Evolutionary conservation across 2,329 filamentous ascomycete genomes (phyloP), one percentile per base, ranked within the genome.

Genomic region (Penicillium crustosum): DNA sequence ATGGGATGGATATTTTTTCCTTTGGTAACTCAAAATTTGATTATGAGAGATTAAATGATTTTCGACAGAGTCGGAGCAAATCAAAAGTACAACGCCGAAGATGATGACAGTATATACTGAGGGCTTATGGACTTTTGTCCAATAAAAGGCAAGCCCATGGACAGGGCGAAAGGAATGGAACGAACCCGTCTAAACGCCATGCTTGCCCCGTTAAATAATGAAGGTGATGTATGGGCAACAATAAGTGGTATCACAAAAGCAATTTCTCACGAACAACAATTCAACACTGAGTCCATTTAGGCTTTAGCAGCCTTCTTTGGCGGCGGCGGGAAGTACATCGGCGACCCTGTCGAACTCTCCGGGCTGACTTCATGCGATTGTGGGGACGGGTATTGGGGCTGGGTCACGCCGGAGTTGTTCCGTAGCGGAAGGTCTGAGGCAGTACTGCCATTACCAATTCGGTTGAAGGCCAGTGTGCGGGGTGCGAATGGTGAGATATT

Each of bases 281-380:
- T 33, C 15, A 47, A 27, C 21, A 2, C 12, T 8, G 13, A 41
- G 7, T 9, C 25, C 53, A 45, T 27, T 68, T 48, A 71, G n/a
- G 57, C 60, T 43, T 68, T 74, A 7, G 54, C 45, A 15, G 73
- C 70, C 63, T 76, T 76, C 60, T 75, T 77, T 12, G 76, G 76
- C 10, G 77, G 76, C 21, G 77, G 77, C 9, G 76, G 76, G 66
- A 79, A 79, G 58, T 78, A 78, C 61, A 76, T 75, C 29, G 59
- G 61, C 36, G 60, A 62, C n/a, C 49, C 55, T 49, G 41, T 21
- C 6, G 43, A 12, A 31, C 48, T 49, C 55, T 49, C 45, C 58
- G 53, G 41, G 51, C 49, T 53, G 21, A 41, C 56, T 29, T 68
- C 66, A 53, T 57, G 41, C 33, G 62, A 64, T 53, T 60, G 64